These are phyloP conservation scores for Zoysia pacifica DNA, from an alignment of 176 grass and related monocot genomes.

Conservation along the genomic window DNA sequence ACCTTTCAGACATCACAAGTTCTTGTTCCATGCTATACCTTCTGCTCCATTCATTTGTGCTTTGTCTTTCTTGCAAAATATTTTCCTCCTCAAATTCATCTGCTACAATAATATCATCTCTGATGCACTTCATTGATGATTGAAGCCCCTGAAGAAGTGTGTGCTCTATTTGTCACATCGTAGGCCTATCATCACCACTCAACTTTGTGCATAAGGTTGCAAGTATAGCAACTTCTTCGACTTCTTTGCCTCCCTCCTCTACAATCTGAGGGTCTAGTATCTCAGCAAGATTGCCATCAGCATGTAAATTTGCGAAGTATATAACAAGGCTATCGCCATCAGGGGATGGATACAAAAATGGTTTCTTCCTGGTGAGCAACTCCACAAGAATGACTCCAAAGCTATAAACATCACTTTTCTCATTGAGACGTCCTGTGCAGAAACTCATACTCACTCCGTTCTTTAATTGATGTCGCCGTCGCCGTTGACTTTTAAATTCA, in stretches of 20 bases:
- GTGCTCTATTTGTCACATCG: not conserved
- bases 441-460: no score
- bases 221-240: not conserved
- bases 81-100: not conserved
- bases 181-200: not conserved
- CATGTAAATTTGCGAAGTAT: not conserved
- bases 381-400: not conserved
- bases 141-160: not conserved
- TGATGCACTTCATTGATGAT: not conserved
- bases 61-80: not conserved
- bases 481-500: no score
- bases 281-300: not conserved
- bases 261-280: not conserved
- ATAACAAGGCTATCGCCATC: not conserved
- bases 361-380: not conserved
- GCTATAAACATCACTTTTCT: not conserved
- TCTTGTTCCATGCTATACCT: conserved; percentile 18
- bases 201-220: not conserved
- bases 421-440: not conserved
- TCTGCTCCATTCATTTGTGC: not conserved
- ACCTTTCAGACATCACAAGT: not conserved
- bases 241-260: not conserved
- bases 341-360: not conserved
- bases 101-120: no score
- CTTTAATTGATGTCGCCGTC: no score